Base-by-base conservation (phyloP, 331 rosid genomes). In the Quercus lobata region DNA sequence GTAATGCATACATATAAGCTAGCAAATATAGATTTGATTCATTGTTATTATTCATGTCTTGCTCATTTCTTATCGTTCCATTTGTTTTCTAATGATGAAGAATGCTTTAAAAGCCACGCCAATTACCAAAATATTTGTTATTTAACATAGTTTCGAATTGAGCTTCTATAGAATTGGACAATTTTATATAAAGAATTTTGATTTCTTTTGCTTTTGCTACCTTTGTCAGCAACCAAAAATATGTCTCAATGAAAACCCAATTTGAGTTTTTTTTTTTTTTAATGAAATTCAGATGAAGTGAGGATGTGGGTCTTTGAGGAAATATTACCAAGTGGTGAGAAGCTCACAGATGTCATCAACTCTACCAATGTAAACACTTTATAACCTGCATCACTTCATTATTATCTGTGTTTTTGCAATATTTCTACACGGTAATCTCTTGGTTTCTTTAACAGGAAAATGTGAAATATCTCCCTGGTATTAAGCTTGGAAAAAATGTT, bases 231-330 rank as follows among this genome's bases (percentile, higher is more conserved):
- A 57, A 24, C 58, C 49, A 19, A 49, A 8, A 34, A 41, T 44
- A 32, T 27, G 71, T 9, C 12, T 8, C 61, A 71, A 7, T 11
- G 76, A 65, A 54, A 21, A 25, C 5, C 74, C 76, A 73, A 80
- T 63, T 63, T 71, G 77, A 54, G 18, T 16, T 0, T 46, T 46
- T 46, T 41, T 41, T 46, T 46, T 46, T 69, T 75, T 54, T 1
- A 17, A 24, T 57, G 70, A 80, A 55, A 74, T 82, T 80, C 88
- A 96, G 99, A 92, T 83, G 95, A 94, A 69, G 98, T 94, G 66
- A 88, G 92, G 80, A 91, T 92, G 97, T 94, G 98, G 98, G 98
- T 94, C 37, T 92, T 65, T 22, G 97, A 92, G 84, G 98, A 92
- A 71, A 87, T 82, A 25, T 83, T 94, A 61, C 91, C 97, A 56